Percentiles rank a stretch among this genome's conserved stretches.
Evolutionary conservation across 2,329 filamentous ascomycete species (phyloP).

Genomic region (Seiridium cupressi): DNA sequence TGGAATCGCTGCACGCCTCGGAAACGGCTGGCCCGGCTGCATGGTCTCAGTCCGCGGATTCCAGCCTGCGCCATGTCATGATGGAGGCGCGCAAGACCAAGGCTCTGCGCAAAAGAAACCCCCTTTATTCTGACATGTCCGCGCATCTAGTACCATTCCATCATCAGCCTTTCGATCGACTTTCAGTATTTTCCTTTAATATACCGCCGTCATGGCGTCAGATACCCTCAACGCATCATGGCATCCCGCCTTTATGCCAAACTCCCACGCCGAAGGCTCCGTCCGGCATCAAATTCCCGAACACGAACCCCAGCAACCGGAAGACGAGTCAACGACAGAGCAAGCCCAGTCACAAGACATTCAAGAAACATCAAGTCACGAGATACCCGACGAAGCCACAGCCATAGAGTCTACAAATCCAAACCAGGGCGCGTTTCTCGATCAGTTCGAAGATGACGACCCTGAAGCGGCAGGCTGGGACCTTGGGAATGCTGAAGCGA

Average conservation of each 20-base stretch:
- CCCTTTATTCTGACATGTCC: too few species aligned
- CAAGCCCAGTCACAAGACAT: constrained; percentile 8
- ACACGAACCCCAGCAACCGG: constrained; percentile 10
- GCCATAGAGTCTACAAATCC: constrained; percentile 12
- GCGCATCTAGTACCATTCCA: neutral
- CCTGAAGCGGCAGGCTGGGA: constrained; percentile 22
- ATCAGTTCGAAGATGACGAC: constrained; percentile 23
- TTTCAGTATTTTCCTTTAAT: constrained; percentile 17
- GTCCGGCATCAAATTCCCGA: neutral
- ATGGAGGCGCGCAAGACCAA: neutral
- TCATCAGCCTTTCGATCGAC: neutral
- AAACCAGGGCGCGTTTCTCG: constrained; percentile 16
- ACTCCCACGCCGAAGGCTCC: constrained; percentile 25
- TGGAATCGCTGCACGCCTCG: too few species aligned
- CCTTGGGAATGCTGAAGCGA: constrained; percentile 10
- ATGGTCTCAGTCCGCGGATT: neutral
- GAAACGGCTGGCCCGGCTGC: neutral
- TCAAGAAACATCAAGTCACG: constrained; percentile 12
- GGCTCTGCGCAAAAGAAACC: constrained; percentile 19
- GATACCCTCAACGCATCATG: constrained; percentile 42
- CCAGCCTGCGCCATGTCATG: neutral
- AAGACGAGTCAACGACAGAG: constrained; percentile 10
- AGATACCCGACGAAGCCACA: constrained; percentile 13
- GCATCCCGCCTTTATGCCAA: constrained; percentile 52
- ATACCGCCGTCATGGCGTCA: constrained; percentile 35